phyloP scores from a whole-genome alignment of 2,329 filamentous ascomycete genomes.

The Talaromyces pinophilus region DNA sequence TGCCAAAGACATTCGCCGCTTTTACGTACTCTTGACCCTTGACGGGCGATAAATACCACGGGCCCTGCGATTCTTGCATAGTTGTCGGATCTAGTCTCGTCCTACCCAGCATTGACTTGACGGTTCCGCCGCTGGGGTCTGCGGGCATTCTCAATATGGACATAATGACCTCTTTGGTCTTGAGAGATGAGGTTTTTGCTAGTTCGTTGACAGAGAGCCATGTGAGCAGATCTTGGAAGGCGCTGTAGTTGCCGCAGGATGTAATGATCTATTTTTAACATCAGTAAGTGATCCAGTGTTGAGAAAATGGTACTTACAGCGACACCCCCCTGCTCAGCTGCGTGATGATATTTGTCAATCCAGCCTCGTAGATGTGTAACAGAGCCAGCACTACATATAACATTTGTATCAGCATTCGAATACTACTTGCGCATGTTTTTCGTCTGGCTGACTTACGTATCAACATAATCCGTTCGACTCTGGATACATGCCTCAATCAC shows the following conservation, averaged over 20 bases:
- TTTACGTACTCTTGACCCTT: neutral
- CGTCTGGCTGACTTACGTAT: constrained; percentile 47
- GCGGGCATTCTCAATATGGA: constrained; percentile 35
- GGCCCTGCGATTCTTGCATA: neutral
- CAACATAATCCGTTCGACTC: constrained; percentile 67
- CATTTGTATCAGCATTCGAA: neutral
- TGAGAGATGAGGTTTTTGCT: constrained; percentile 40
- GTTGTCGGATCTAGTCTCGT: neutral
- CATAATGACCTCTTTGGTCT: constrained; percentile 8
- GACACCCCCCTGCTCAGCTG: constrained; percentile 60
- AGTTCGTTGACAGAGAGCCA: constrained; percentile 57
- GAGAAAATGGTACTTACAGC: constrained; percentile 47
- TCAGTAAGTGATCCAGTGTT: no score
- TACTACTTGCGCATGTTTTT: neutral
- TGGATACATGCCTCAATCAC: constrained; percentile 65
- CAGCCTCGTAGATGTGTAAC: constrained; percentile 64
- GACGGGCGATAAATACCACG: constrained; percentile 5
- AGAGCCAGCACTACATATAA: constrained; percentile 57
- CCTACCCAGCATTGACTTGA: constrained; percentile 65
- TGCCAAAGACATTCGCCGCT: neutral
- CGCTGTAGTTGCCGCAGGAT: constrained; percentile 62
- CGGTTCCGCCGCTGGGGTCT: constrained; percentile 60
- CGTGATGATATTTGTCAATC: constrained; percentile 61
- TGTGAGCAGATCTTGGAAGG: constrained; percentile 58
- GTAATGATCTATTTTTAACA: constrained; percentile 54